Base-by-base conservation (phyloP, 2,329 filamentous ascomycete genomes). In the Penicillium glabrum region DNA sequence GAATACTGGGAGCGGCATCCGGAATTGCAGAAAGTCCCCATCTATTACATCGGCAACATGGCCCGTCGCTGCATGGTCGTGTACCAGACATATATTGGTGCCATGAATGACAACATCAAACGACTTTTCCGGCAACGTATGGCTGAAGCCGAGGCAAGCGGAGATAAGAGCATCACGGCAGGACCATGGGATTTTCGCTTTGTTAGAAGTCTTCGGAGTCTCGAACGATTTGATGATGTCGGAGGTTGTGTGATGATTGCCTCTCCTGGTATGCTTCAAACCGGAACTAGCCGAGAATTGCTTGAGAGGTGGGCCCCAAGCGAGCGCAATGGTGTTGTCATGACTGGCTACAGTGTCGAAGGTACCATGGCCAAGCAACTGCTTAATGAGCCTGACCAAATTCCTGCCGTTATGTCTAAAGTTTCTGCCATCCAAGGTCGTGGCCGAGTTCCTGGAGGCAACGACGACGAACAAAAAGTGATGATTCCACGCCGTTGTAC, bases 21-120 rank as follows among this genome's bases (percentile, higher is more conserved):
- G 1, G 93, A 97, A 66, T 91, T 88, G 64, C 93, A 96, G 63
- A 92, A 90, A 63, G 89, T 90, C 35, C 95, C 95, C 5, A 98
- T 99, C 60, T 99, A 98, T 79, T 99, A 98, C 74, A 96, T 96
- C 53, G 95, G 91, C 67, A 96, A 96, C 68, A 85, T 98, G 43
- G 95, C 95, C 1, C 83, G 93, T 61, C 95, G 96, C 75, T 99
- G 95, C 78, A 99, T 99, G 95, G 86, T 97, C 29, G 92, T 98
- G 3, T 99, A 99, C 72, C 95, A 98, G 73, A 99, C 95, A 1
- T 99, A 98, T 69, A 91, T 98, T 48, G 91, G 93, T 48, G 92
- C 93, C 54, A 99, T 99, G 95, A 99, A 99, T 72, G 93, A 98
- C 70, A 98, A 97, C 68, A 98, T 99, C 80, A 97, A 96, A 74